Evolutionary conservation across 2,329 filamentous ascomycete species (phyloP), one percentile per base, ranked within the genome.

Genomic region (Penicillium janthinellum): DNA sequence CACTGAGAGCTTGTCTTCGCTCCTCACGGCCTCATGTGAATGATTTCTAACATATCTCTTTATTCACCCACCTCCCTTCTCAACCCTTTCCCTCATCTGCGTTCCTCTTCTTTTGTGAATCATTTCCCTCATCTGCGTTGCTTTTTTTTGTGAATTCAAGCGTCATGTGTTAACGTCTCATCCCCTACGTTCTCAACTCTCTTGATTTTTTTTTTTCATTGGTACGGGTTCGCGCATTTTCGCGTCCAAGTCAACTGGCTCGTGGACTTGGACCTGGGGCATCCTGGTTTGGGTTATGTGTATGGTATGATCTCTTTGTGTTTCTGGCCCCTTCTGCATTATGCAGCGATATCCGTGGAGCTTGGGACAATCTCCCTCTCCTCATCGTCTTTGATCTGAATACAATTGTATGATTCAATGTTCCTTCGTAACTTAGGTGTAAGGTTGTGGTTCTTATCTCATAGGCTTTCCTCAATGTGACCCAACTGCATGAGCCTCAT

Each of bases 341-440:
- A 71, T 73, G 70, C 69, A 71, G 71, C 70, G 71, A 73, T 73
- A 72, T 70, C 70, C 70, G 64, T 67, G 71, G 70, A 70, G 69
- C 54, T 55, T 58, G 65, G 65, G 65, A 62, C 57, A 66, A 64
- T 66, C 58, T 62, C 62, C 65, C 59, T 57, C 65, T 71, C 67
- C 64, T 69, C 61, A 54, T 68, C 56, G 57, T 66, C 53, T 62
- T 69, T 66, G 64, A 68, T 62, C 25, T 31, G 28, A 31, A 31
- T 31, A 31, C 71, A 73, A 73, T 74, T 71, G 67, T 70, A 73
- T 71, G 66, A 67, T 69, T 58, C 68, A 68, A 67, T 64, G 58
- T 68, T 71, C 63, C 62, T 68, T 69, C 68, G 59, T 63, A 59
- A 37, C 14, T 15, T 34, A 22, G 14, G 38, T 56, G 38, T n/a